Percentiles rank a stretch among this genome's conserved stretches.
phyloP scores from a whole-genome alignment of 768 basidiomycete genomes.

The Kwoniella europaea region DNA sequence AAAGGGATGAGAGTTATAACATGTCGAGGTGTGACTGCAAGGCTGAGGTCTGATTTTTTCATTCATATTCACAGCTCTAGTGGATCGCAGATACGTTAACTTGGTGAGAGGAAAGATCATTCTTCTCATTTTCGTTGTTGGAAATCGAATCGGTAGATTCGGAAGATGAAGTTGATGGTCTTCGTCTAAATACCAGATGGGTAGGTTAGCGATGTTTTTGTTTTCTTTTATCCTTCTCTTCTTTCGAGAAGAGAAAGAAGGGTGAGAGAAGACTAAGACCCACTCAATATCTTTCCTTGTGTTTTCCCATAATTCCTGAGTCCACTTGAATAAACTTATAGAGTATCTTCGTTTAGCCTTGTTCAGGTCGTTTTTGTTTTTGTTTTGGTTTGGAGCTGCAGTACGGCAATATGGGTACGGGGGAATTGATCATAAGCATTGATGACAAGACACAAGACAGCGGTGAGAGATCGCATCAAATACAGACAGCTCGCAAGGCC shows the following conservation, averaged over 20 bases:
- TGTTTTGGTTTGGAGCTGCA: neutral
- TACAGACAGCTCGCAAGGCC: no score
- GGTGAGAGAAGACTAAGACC: conserved; percentile 1
- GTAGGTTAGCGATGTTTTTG: no score
- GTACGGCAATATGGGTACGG: no score
- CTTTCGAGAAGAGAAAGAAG: neutral
- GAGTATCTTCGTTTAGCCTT: conserved; percentile 24
- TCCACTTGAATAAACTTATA: conserved; percentile 18
- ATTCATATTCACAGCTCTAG: neutral
- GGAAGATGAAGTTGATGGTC: conserved; percentile 17
- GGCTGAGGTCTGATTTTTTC: no score
- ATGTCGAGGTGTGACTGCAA: no score
- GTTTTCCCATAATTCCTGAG: conserved; percentile 23
- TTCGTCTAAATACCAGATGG: conserved; percentile 1
- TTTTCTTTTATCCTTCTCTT: no score
- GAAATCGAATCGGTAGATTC: conserved; percentile 4
- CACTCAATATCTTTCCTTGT: conserved; percentile 25
- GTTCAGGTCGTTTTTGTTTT: conserved; percentile 7
- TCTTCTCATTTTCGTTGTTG: neutral
- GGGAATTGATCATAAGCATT: neutral
- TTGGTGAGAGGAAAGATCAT: neutral
- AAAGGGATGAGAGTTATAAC: neutral
- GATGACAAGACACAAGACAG: no score
- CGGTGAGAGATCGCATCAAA: neutral
- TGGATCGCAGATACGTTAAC: conserved; percentile 8